Conservation (phyloP, 164 flowering plant species). For the Brasenia schreberi region DNA sequence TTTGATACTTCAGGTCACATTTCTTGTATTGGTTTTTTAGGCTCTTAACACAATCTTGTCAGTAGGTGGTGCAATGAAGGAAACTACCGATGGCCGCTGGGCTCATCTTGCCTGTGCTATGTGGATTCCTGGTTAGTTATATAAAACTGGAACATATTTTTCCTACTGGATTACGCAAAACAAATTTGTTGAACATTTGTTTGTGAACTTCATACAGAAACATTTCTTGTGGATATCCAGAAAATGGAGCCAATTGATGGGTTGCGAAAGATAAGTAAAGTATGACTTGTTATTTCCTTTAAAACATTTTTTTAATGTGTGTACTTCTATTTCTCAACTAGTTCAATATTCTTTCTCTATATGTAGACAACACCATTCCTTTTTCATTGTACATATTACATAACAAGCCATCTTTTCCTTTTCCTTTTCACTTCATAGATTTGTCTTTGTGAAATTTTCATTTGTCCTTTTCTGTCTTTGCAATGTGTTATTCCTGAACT, state of each 20-base stretch:
- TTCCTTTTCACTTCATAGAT: too few species aligned
- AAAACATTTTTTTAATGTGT: neutral
- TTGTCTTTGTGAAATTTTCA: too few species aligned
- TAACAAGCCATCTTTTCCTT: too few species aligned
- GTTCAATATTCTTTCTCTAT: too few species aligned
- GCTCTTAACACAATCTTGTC: neutral
- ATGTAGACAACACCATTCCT: neutral
- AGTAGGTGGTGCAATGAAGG: slow-evolving; percentile 98
- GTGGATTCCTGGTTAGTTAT: slow-evolving; percentile 84
- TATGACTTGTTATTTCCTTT: neutral
- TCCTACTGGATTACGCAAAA: neutral
- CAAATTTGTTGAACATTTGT: neutral
- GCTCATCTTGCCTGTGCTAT: slow-evolving; percentile 99
- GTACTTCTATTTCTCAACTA: too few species aligned
- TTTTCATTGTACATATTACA: too few species aligned
- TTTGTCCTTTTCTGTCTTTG: too few species aligned
- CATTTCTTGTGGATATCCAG: slow-evolving; percentile 83
- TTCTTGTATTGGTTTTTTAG: too few species aligned
- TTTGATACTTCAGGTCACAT: neutral
- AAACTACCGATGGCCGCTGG: slow-evolving; percentile 97
- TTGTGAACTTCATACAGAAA: slow-evolving; percentile 38
- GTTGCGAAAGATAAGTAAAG: slow-evolving; percentile 23
- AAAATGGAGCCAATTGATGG: slow-evolving; percentile 99
- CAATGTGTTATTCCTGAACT: too few species aligned
- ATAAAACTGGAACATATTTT: neutral